These are phyloP conservation scores for Debaryomycetaceae sp. DNA, from an alignment of 1,139 yeast species.

Conservation along the genomic window DNA sequence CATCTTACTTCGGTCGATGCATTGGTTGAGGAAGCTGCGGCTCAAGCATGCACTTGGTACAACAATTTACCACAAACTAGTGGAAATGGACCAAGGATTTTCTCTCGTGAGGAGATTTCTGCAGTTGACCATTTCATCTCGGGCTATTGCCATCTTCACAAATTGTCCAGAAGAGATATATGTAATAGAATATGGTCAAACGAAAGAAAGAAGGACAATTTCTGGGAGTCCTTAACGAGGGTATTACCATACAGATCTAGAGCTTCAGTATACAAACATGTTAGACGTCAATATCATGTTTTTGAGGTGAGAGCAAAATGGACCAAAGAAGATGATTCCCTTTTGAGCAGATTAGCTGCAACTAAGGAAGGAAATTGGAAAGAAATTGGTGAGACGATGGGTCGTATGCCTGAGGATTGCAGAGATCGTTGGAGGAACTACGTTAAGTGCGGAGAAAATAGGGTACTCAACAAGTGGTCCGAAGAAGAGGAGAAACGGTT, in stretches of 20 bases:
- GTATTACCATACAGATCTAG: slow-evolving; percentile 82
- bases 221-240: slow-evolving; percentile 79
- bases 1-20: slow-evolving; percentile 30
- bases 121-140: slow-evolving; percentile 71
- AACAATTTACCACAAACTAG: slow-evolving; percentile 26
- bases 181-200: slow-evolving; percentile 86
- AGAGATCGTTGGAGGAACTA: slow-evolving; percentile 95
- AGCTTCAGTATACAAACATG: slow-evolving; percentile 89
- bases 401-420: slow-evolving; percentile 97
- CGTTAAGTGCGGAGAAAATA: slow-evolving; percentile 77
- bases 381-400: slow-evolving; percentile 68
- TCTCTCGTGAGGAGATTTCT: slow-evolving; percentile 60
- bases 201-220: slow-evolving; percentile 78
- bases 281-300: slow-evolving; percentile 81
- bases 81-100: slow-evolving; percentile 41
- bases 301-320: slow-evolving; percentile 87
- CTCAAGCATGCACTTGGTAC: slow-evolving; percentile 37
- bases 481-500: slow-evolving; percentile 65
- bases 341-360: slow-evolving; percentile 57
- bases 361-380: slow-evolving; percentile 84
- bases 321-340: slow-evolving; percentile 76
- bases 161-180: slow-evolving; percentile 61
- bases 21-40: slow-evolving; percentile 35
- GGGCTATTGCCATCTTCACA: slow-evolving; percentile 62
- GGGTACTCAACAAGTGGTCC: slow-evolving; percentile 79